Percentiles rank a stretch among this genome's conserved stretches.
These are phyloP conservation scores for Coemansia sp. DNA, from an alignment of 192 early-diverging fungal species.

Conservation along the genomic window DNA sequence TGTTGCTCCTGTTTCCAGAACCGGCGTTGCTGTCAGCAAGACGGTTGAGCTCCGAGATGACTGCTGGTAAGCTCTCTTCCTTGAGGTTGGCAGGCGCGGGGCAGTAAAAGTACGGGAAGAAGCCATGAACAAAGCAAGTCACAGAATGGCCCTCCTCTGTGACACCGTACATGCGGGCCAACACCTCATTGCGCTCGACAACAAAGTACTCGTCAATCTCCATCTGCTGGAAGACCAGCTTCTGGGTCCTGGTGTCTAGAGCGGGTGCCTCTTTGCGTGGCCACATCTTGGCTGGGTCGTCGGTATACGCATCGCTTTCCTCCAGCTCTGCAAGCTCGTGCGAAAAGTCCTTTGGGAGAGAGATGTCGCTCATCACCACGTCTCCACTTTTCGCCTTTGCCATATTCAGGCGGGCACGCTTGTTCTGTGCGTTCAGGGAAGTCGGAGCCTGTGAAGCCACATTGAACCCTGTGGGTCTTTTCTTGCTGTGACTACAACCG, in stretches of 20 bases:
- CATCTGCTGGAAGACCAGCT: constrained; percentile 91
- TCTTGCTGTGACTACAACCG: constrained; percentile 5
- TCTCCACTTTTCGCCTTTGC: constrained; percentile 29
- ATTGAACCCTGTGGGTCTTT: constrained; percentile 19
- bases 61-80: constrained; percentile 56
- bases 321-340: constrained; percentile 52
- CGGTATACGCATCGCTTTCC: constrained; percentile 22
- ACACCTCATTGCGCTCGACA: constrained; percentile 51
- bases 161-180: constrained; percentile 81
- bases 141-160: constrained; percentile 91
- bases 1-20: constrained; percentile 18
- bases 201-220: constrained; percentile 86
- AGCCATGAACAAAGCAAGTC: constrained; percentile 85
- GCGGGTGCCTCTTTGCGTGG: constrained; percentile 26
- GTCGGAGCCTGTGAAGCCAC: constrained; percentile 32
- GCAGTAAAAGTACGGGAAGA: constrained; percentile 93
- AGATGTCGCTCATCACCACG: constrained; percentile 17
- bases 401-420: constrained; percentile 41
- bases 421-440: constrained; percentile 24
- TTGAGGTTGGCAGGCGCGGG: constrained; percentile 81
- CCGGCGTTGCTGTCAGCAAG: constrained; percentile 38
- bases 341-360: constrained; percentile 48
- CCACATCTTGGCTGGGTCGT: constrained; percentile 29
- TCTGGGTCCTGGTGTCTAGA: constrained; percentile 25
- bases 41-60: constrained; percentile 42